phyloP scores from a whole-genome alignment of 2,329 filamentous ascomycete genomes.

The Ramularia endophylla region DNA sequence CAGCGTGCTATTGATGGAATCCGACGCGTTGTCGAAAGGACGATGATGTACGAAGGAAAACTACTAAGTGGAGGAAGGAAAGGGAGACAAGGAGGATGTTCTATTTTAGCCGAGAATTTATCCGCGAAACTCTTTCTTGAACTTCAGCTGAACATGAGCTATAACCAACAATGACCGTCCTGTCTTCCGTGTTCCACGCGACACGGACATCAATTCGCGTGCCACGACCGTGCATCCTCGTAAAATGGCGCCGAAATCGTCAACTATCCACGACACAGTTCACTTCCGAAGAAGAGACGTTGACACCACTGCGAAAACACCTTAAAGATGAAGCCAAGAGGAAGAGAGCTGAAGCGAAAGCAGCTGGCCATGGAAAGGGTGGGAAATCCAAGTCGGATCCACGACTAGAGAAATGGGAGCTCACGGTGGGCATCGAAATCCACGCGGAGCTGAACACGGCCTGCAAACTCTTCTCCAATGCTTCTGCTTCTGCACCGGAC shows the following conservation, averaged over 20 bases:
- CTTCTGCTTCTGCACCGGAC: constrained; percentile 30
- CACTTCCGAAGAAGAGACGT: too few species aligned
- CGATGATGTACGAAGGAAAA: too few species aligned
- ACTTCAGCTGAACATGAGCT: too few species aligned
- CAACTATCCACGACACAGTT: constrained; percentile 17
- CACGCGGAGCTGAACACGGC: constrained; percentile 91
- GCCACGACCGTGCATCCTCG: constrained; percentile 2
- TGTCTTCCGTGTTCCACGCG: too few species aligned
- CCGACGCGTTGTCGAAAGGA: too few species aligned
- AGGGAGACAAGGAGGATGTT: too few species aligned
- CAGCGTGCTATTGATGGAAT: too few species aligned
- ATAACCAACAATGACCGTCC: too few species aligned
- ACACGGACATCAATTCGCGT: too few species aligned
- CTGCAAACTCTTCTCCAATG: constrained; percentile 80
- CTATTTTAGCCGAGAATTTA: too few species aligned
- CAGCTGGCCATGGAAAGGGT: constrained; percentile 5
- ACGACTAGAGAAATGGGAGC: constrained; percentile 63
- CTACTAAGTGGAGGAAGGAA: too few species aligned
- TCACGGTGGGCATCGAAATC: constrained; percentile 95
- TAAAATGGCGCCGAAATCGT: constrained; percentile 27
- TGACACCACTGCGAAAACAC: constrained; percentile 37
- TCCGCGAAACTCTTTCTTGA: too few species aligned
- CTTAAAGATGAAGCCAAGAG: constrained; percentile 37
- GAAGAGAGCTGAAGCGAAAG: constrained; percentile 11
- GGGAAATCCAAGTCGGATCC: constrained; percentile 13